A percentile compares a stretch with the other conserved stretches of the same genome.
Evolutionary conservation across 2,329 filamentous ascomycete species (phyloP).

Genomic region (Colletotrichum musicola): DNA sequence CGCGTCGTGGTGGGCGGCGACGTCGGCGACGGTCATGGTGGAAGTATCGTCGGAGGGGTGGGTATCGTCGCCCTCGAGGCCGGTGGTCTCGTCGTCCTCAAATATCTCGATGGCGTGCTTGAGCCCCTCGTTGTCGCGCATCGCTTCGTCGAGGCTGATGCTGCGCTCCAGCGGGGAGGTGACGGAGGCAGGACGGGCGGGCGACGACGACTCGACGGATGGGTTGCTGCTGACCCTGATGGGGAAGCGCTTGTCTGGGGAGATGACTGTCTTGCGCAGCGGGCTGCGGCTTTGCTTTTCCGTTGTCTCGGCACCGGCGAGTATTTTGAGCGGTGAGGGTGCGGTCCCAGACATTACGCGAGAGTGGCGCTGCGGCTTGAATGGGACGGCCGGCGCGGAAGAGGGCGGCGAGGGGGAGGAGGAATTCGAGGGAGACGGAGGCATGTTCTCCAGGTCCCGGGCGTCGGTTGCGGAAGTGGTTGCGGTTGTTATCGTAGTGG

Average conservation of each 20-base stretch:
- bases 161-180: slow-evolving; percentile 48
- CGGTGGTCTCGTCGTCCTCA: slow-evolving; percentile 61
- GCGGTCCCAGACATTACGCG: slow-evolving; percentile 69
- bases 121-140: slow-evolving; percentile 67
- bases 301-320: slow-evolving; percentile 50
- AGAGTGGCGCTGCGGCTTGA: slow-evolving; percentile 57
- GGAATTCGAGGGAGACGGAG: slow-evolving; percentile 54
- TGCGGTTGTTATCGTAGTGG: slow-evolving; percentile 23
- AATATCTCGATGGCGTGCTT: slow-evolving; percentile 73
- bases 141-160: slow-evolving; percentile 65
- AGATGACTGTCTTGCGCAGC: slow-evolving; percentile 57
- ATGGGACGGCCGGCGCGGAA: slow-evolving; percentile 28
- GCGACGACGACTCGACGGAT: slow-evolving; percentile 40
- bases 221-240: slow-evolving; percentile 65
- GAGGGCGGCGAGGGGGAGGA: slow-evolving; percentile 33
- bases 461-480: slow-evolving; percentile 48
- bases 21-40: slow-evolving; percentile 41
- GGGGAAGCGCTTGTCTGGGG: slow-evolving; percentile 66
- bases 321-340: slow-evolving; percentile 70
- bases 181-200: slow-evolving; percentile 30
- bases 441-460: slow-evolving; percentile 60
- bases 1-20: slow-evolving; percentile 39
- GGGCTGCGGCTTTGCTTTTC: slow-evolving; percentile 49
- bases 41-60: slow-evolving; percentile 36
- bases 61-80: slow-evolving; percentile 42